These are phyloP conservation scores for Paecilomyces niveus DNA, from an alignment of 2,329 filamentous ascomycete genomes.

Conservation along the genomic window DNA sequence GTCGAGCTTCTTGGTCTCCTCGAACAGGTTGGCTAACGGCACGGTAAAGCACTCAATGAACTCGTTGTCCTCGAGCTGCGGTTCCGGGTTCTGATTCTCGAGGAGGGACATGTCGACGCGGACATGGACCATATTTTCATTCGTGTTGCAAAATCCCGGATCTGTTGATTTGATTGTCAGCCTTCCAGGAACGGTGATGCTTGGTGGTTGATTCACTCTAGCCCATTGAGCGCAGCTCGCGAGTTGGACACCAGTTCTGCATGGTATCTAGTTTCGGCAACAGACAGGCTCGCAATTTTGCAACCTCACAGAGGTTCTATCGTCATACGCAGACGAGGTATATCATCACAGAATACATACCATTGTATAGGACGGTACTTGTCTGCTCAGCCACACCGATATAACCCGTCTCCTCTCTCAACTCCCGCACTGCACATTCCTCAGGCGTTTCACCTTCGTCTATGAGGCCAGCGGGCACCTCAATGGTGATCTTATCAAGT, in stretches of 20 bases:
- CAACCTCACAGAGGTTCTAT: too few species aligned
- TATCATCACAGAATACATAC: constrained; percentile 17
- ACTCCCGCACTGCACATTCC: constrained; percentile 50
- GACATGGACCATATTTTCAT: constrained; percentile 58
- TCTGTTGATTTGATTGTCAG: constrained; percentile 21
- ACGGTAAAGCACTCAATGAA: constrained; percentile 75
- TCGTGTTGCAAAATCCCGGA: constrained; percentile 44
- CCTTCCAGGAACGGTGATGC: not conserved
- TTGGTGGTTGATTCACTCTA: too few species aligned
- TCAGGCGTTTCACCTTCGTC: constrained; percentile 51
- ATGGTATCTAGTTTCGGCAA: too few species aligned
- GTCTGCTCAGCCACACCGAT: constrained; percentile 42
- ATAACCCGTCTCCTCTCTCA: constrained; percentile 58
- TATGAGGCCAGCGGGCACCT: constrained; percentile 55
- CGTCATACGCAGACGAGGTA: too few species aligned
- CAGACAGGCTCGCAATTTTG: too few species aligned
- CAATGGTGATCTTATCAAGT: constrained; percentile 51
- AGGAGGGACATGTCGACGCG: constrained; percentile 61
- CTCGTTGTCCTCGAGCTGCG: constrained; percentile 69
- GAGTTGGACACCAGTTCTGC: too few species aligned
- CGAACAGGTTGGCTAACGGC: constrained; percentile 57
- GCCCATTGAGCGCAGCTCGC: too few species aligned
- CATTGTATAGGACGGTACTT: constrained; percentile 40
- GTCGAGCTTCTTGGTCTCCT: constrained; percentile 60
- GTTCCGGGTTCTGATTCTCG: constrained; percentile 62